Evolutionary conservation across 192 early-diverging fungal species (phyloP), one percentile per base, ranked within the genome.

Genomic region (Rhizophagus clarus): DNA sequence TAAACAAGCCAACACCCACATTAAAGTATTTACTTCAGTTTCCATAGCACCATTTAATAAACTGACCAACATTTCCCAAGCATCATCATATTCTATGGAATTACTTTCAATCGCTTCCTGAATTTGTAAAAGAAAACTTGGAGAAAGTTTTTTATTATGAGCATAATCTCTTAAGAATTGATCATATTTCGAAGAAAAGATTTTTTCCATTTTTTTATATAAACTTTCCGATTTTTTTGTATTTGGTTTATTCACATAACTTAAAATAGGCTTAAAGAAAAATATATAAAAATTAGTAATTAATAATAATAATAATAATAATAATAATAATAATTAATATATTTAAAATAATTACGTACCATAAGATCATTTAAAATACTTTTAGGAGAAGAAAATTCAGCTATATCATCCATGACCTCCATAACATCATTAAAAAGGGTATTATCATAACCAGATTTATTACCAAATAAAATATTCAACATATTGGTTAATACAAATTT

Each of bases 1-100:
- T 10, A 83, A 28, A 24, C 63, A 20, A 28, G 72, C 82, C n/a
- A 81, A 26, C 17, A 24, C 29, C 82, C 82, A 83, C 28, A 24
- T 47, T 2, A 83, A 61, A 31, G 82, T 76, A 45, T 45, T 49
- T 14, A 40, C 72, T 29, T 37, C 64, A 8, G 77, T 79, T 26
- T 79, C 28, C 26, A 68, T 31, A n/a, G 66, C 66, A 10, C 66
- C 66, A 28, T 34, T 34, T 0, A 68, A 9, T 28, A 68, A 68
- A 34, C 17, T 10, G 9, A 20, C 28, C 28, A 68, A 34, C 12
- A 68, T 28, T 68, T 31, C 4, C 66, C 66, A 68, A 1, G 29
- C 9, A 31, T 68, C 66, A 4, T 68, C 28, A 34, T 17, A 68
- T 31, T 28, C 66, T 4, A 56, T 20, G 5, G 51, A 15, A 56